Evolutionary conservation across 2,329 filamentous ascomycete species (phyloP), one percentile per base, ranked within the genome.

Genomic region (Fusarium chaquense): DNA sequence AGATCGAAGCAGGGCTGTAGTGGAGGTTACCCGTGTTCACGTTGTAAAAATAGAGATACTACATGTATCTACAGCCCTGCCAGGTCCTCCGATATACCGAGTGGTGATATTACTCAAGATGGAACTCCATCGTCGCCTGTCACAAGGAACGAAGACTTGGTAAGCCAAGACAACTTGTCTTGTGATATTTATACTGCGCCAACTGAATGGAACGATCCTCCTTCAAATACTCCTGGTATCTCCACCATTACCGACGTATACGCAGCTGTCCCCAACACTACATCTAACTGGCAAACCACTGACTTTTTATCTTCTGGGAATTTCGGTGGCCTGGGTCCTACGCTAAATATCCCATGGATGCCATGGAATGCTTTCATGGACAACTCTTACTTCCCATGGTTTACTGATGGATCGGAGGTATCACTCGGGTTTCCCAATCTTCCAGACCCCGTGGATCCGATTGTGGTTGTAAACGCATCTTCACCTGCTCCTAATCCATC

Each of bases 241-340:
- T 20, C 20, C 1, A 35, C 9, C 8, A 13, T 28, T 16, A 10
- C 16, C 20, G 7, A 32, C 6, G 11, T 41, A 20, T 53, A 53
- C 18, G 6, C 22, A 4, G 6, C 55, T 15, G 5, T 28, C 0
- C 36, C 55, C 11, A 10, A 28, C 7, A 6, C 28, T 16, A 9
- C 2, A 7, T 41, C 33, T 3, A 12, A 3, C 6, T 52, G 54
- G 46, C 4, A 32, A 15, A 28, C 24, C 24, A 26, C 24, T 4
- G 24, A 26, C 24, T 26, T 26, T 26, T 26, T 7, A 26, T 26
- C 24, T 26, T 26, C 24, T 26, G 24, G 5, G 6, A 4, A 6
- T 5, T 0, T n/a, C 8, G 1, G 1, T 2, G 26, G 13, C 1
- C 4, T 49, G 13, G 3, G 3, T 2, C 1, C 10, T 22, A 49